A percentile compares a stretch with the other conserved stretches of the same genome.
Conservation (phyloP, 257 asterid species). For the Salvia hispanica region DNA sequence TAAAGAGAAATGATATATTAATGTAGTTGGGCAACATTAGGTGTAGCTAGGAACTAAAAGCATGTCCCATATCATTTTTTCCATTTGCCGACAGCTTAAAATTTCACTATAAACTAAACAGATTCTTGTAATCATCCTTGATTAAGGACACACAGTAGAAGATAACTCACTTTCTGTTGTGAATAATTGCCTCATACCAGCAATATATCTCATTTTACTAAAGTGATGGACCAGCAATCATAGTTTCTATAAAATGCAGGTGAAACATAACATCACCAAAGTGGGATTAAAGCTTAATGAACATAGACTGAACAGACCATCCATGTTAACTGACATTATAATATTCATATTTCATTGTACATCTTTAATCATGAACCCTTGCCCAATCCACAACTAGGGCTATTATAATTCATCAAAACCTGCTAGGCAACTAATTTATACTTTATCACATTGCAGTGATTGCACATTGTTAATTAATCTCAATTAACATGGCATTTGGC, state of each 20-base stretch:
- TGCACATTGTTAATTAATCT: neutral
- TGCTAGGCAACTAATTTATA: neutral
- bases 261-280: slow-evolving; percentile 27
- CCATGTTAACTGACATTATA: slow-evolving; percentile 26
- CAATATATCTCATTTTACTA: too few relatives aligned
- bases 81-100: slow-evolving; percentile 5
- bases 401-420: neutral
- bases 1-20: neutral
- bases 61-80: neutral
- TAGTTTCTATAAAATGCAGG: neutral
- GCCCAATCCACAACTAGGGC: neutral
- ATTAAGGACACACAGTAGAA: neutral
- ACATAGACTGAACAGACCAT: slow-evolving; percentile 1
- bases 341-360: slow-evolving; percentile 9
- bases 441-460: neutral
- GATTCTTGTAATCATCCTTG: neutral
- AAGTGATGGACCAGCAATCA: neutral
- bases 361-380: slow-evolving; percentile 15
- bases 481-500: neutral
- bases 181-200: neutral
- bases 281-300: neutral
- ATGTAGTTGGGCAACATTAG: neutral
- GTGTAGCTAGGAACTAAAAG: neutral
- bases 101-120: neutral
- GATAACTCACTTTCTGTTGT: neutral